Base-by-base conservation (phyloP, 805 yeast species). In the Monosporozyma servazzii region DNA sequence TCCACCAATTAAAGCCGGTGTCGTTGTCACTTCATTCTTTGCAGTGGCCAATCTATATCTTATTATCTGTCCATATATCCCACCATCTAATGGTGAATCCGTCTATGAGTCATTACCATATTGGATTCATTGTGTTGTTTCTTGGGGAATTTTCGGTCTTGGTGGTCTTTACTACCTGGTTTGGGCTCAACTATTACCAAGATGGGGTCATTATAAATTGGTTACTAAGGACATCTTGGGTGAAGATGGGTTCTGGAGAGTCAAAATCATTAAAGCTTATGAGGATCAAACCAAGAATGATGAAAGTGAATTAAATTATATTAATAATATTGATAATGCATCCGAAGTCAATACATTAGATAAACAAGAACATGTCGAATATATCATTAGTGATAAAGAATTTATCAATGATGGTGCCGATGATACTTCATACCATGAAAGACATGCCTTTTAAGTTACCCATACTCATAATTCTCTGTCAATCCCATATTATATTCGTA, bases 91-190 rank as follows among this genome's bases (percentile, higher is more conserved):
- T 18, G 86, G 83, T 36, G 83, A 84, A 68, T 73, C 76, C 37
- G 89, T 86, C 50, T 86, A 86, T 73, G 67, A 78, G n/a, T 57
- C 65, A 48, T 71, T 86, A 60, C 95, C 95, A 29, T 86, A 86
- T 70, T 86, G 80, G 75, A 74, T 82, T 51, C 90, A 85, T 65
- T 82, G 88, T 63, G 93, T 86, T 48, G 87, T 84, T n/a, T 82
- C 89, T 11, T 78, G 88, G 81, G 89, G 84, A 56, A 74, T 86
- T 45, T 82, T 83, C 58, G 84, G 75, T 13, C 64, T 81, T 47
- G 91, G 88, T 55, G 78, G 75, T 37, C 57, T 75, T 0, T 86
- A 85, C 71, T 86, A 88, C 84, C 53, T 81, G 8, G 61, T 81
- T 17, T 82, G 88, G 85, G 74, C 81, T 42, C 69, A 68, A 52